Conservation (phyloP, 805 yeast species). For the Aciculoconidium aculeatum region DNA sequence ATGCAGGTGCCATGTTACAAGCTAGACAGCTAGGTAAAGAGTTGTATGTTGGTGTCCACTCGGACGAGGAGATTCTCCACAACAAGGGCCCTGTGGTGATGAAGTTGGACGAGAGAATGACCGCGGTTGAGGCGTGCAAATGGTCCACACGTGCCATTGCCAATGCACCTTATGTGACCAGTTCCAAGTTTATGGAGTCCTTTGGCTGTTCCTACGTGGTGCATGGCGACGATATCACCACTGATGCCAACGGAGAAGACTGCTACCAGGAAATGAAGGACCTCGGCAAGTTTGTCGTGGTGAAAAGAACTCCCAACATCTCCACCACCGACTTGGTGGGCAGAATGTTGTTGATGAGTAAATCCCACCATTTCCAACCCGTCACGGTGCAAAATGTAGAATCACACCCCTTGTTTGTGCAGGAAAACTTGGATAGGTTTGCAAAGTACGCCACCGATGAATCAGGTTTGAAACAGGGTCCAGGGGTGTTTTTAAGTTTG, state of each 20-base stretch:
- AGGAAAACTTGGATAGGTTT: conserved; percentile 39
- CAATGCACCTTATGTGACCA: conserved; percentile 91
- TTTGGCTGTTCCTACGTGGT: conserved; percentile 85
- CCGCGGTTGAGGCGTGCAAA: conserved; percentile 85
- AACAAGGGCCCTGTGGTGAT: conserved; percentile 96
- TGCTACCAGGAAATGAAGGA: conserved; percentile 83
- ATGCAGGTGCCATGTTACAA: conserved; percentile 94
- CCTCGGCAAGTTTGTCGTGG: conserved; percentile 81
- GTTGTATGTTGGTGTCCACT: conserved; percentile 83
- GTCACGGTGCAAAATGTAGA: conserved; percentile 19
- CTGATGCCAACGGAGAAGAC: conserved; percentile 93
- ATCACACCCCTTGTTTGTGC: conserved; percentile 21
- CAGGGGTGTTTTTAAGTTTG: conserved; percentile 47
- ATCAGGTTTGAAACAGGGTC: conserved; percentile 55
- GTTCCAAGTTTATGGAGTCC: conserved; percentile 68
- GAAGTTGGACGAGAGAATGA: conserved; percentile 69
- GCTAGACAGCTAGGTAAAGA: conserved; percentile 79
- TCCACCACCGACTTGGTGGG: conserved; percentile 94
- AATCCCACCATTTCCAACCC: conserved; percentile 48
- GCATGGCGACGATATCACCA: conserved; percentile 96
- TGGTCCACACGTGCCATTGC: conserved; percentile 75
- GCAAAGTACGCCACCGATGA: conserved; percentile 53
- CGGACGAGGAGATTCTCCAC: conserved; percentile 74
- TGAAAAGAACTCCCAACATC: conserved; percentile 88
- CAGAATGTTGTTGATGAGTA: conserved; percentile 64